Evolutionary conservation across 192 early-diverging fungal species (phyloP).

Genomic region (Phlyctochytrium planicorne): DNA sequence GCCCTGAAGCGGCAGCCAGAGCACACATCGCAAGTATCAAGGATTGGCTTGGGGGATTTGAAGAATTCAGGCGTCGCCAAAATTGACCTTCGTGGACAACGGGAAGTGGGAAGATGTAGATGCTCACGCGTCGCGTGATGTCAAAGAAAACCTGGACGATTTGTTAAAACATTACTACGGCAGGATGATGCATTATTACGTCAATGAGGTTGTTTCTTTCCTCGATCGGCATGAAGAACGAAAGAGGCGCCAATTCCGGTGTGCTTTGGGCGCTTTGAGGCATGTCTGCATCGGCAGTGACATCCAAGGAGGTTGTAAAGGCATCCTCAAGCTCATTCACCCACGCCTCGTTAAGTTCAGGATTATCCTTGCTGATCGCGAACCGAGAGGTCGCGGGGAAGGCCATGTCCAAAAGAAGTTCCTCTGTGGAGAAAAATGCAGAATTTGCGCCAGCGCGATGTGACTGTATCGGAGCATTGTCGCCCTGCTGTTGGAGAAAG

Average conservation of each 20-base stretch:
- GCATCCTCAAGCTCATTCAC: not conserved
- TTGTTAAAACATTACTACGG: constrained; percentile 1
- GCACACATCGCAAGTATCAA: constrained; percentile 1
- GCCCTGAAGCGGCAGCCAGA: not conserved
- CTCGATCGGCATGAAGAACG: not conserved
- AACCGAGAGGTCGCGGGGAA: constrained; percentile 1
- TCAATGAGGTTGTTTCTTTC: not conserved
- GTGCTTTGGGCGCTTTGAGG: no score
- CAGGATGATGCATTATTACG: not conserved
- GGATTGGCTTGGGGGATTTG: not conserved
- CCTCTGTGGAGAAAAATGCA: not conserved
- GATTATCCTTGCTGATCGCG: not conserved
- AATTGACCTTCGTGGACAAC: not conserved
- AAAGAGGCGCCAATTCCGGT: not conserved
- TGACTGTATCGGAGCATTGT: no score
- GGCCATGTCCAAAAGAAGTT: not conserved
- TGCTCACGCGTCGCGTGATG: not conserved
- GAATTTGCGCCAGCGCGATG: not conserved
- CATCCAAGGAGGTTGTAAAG: not conserved
- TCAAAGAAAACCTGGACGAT: constrained; percentile 8
- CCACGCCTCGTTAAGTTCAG: not conserved
- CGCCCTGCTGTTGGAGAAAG: no score
- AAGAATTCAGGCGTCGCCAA: not conserved
- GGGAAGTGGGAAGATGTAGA: constrained; percentile 2
- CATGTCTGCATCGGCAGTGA: not conserved